Base-by-base conservation (phyloP, 306 rosid genomes). In the Luffa acutangula region DNA sequence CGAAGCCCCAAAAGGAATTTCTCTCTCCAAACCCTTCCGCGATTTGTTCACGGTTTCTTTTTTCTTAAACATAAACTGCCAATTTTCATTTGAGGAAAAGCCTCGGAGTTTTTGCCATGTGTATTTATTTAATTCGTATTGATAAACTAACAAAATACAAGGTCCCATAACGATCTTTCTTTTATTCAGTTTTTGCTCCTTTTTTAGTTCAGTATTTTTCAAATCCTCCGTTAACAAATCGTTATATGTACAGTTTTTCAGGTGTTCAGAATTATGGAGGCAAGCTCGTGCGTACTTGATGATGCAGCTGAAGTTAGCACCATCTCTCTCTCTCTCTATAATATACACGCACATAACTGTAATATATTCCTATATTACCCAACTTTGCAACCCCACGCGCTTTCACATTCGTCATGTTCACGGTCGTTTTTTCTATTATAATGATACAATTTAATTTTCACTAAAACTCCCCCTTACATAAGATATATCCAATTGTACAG, bases 271-370 rank as follows among this genome's bases (percentile, higher is more conserved):
- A 56, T 41, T 15, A 80, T 82, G 88, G 88, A 82, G 77, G 79
- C 65, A 73, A 79, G 86, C 77, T 63, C 81, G 76, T 66, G 83
- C 80, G 75, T 66, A 76, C 78, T 72, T 48, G 73, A 51, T 31
- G 74, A 76, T 46, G 87, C 54, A 59, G 81, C 69, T 33, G 76
- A 74, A 67, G 74, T 83, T 79, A 78, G 84, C 75, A 83, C 83
- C 82, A 64, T 85, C 60, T 75, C 87, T 75, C 83, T 63, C 83
- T 63, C 80, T 54, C 72, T 64, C 33, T 64, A 6, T 9, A 15
- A 53, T 34, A 79, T 36, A 53, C 41, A 46, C 74, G 8, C 77
- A 34, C 51, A 39, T 11, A 79, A 71, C 77, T 15, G 31, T 3
- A 43, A 18, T 64, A 78, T 64, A 43, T 62, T 20, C 73, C 9